phyloP scores from a whole-genome alignment of 139 green algal genomes.

The Bryopsis sp. region DNA sequence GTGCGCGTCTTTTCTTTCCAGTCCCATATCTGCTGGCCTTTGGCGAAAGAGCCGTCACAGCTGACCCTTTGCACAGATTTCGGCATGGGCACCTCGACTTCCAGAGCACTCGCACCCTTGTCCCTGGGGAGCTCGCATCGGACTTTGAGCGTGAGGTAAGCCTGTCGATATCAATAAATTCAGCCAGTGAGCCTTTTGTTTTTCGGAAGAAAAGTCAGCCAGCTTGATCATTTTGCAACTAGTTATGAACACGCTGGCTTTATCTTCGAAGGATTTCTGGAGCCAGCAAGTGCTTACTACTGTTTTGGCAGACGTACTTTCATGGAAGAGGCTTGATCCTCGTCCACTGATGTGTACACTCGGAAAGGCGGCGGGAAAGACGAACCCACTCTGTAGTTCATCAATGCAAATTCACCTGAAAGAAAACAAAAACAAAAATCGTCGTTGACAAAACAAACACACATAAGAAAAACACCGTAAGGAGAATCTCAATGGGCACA shows the following conservation, averaged over 20 bases:
- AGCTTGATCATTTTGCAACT: too few species aligned
- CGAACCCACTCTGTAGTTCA: constrained; percentile 85
- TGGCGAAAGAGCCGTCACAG: constrained; percentile 22
- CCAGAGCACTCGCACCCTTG: constrained; percentile 51
- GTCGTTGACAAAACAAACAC: too few species aligned
- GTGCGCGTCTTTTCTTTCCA: constrained; percentile 12
- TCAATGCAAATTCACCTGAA: constrained; percentile 81
- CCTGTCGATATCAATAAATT: too few species aligned
- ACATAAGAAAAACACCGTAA: too few species aligned
- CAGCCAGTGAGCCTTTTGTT: too few species aligned
- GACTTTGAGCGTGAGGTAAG: neutral
- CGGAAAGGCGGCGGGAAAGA: constrained; percentile 84
- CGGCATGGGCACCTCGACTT: constrained; percentile 62
- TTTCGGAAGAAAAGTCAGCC: too few species aligned
- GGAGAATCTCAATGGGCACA: too few species aligned
- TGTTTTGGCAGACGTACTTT: constrained; percentile 5
- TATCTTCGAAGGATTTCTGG: too few species aligned
- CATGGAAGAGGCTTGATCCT: neutral
- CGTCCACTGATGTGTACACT: constrained; percentile 38
- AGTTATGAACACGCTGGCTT: too few species aligned
- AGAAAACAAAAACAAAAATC: constrained; percentile 17
- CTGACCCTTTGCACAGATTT: constrained; percentile 28
- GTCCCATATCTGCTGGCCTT: constrained; percentile 17
- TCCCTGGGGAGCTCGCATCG: constrained; percentile 26
- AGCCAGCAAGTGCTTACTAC: too few species aligned